A percentile compares a stretch with the other conserved stretches of the same genome.
Evolutionary conservation across 345 rosid species (phyloP).

Genomic region (Xanthoceras sorbifolium): DNA sequence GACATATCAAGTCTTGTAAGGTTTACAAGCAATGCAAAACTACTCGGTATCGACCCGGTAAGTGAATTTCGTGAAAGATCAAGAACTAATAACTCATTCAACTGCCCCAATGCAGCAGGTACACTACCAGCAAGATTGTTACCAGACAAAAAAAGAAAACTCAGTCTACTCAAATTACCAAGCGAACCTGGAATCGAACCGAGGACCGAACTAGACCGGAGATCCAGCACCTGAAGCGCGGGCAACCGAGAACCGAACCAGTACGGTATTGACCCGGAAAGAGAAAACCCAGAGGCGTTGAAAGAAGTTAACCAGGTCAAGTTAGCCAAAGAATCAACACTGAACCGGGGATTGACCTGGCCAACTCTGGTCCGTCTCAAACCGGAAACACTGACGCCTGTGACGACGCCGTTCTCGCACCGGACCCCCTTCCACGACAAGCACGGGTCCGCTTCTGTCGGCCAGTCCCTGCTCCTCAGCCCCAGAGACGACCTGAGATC

Average conservation of each 20-base stretch:
- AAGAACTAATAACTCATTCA: conserved; percentile 42
- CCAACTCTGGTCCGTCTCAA: conserved; percentile 58
- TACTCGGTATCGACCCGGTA: conserved; percentile 53
- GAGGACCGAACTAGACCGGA: conserved; percentile 47
- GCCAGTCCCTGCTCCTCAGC: conserved; percentile 62
- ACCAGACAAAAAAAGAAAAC: conserved; percentile 40
- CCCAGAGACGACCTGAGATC: conserved; percentile 69
- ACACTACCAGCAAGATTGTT: conserved; percentile 51
- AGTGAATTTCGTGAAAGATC: conserved; percentile 54
- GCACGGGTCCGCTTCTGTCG: conserved; percentile 57
- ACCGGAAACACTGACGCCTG: conserved; percentile 53
- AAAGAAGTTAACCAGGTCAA: conserved; percentile 51
- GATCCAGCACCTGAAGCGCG: conserved; percentile 58
- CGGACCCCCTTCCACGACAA: conserved; percentile 51
- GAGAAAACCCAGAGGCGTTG: conserved; percentile 66
- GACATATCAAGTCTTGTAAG: conserved; percentile 48
- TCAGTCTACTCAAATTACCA: conserved; percentile 47
- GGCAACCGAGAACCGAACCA: conserved; percentile 51
- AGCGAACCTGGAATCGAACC: conserved; percentile 59
- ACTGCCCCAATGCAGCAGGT: conserved; percentile 44
- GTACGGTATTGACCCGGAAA: conserved; percentile 63
- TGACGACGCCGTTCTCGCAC: conserved; percentile 51
- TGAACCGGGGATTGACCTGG: conserved; percentile 48
- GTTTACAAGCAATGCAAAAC: conserved; percentile 39
- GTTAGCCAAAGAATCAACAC: conserved; percentile 53